Conservation (phyloP, 2,329 filamentous ascomycete species). For the Calycina herbarum region DNA sequence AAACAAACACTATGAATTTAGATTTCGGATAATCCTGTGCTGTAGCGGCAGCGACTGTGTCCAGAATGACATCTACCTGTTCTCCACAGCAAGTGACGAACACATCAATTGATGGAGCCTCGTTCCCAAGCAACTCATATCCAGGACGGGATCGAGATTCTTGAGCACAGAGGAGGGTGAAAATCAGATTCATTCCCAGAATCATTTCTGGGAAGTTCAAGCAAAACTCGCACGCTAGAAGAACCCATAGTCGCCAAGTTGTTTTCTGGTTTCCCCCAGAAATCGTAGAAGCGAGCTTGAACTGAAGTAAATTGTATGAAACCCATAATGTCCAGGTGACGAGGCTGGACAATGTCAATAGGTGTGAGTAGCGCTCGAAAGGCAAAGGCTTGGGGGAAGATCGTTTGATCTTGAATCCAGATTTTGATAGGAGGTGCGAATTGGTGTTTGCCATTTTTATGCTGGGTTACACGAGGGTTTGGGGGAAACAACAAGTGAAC, state of each 20-base stretch:
- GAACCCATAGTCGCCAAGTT: background rate
- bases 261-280: background rate
- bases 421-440: too few relatives aligned
- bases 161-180: background rate
- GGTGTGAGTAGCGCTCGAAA: background rate
- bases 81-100: constrained; percentile 1
- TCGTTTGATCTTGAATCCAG: background rate
- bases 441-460: too few relatives aligned
- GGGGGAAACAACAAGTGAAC: too few relatives aligned
- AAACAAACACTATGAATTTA: background rate
- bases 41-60: background rate
- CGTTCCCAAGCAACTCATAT: background rate
- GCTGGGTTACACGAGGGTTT: too few relatives aligned
- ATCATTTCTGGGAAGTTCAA: background rate
- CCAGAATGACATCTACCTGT: background rate
- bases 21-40: background rate
- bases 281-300: background rate
- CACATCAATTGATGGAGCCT: background rate
- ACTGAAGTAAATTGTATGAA: background rate
- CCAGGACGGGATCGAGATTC: background rate
- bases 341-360: background rate
- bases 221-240: background rate
- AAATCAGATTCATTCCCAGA: background rate
- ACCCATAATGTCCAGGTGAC: background rate
- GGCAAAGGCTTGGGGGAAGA: background rate